Evolutionary conservation across 1,284 basidiomycete species (phyloP).

Genomic region (Ustilago vetiveriae): DNA sequence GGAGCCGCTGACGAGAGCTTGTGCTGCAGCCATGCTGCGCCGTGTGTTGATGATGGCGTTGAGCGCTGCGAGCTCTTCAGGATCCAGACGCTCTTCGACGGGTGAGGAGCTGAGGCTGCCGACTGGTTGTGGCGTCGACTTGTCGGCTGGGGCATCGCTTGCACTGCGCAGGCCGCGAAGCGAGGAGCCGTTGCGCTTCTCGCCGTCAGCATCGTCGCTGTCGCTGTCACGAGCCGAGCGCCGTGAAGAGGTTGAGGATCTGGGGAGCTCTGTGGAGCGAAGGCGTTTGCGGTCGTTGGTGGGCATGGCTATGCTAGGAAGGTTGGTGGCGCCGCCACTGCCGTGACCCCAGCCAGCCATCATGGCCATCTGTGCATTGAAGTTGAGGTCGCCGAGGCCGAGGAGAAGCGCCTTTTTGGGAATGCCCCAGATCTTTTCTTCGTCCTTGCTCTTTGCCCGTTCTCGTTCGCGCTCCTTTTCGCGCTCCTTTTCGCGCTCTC

Average conservation of each 20-base stretch:
- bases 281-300: constrained; percentile 28
- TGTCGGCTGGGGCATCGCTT: not conserved
- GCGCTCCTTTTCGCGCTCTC: constrained; percentile 44
- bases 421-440: constrained; percentile 61
- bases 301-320: constrained; percentile 17
- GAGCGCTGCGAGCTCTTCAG: constrained; percentile 63
- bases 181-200: not conserved
- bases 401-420: constrained; percentile 60
- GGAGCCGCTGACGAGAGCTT: constrained; percentile 59
- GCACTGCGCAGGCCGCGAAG: constrained; percentile 4
- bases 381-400: constrained; percentile 58
- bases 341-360: constrained; percentile 61
- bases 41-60: constrained; percentile 67
- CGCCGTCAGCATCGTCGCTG: constrained; percentile 11
- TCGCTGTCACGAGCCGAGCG: constrained; percentile 15
- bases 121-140: constrained; percentile 1
- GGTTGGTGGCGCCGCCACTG: constrained; percentile 43
- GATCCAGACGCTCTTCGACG: constrained; percentile 54
- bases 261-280: constrained; percentile 14
- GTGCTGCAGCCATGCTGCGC: constrained; percentile 62
- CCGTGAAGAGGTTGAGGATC: constrained; percentile 12
- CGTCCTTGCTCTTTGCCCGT: constrained; percentile 38
- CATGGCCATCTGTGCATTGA: constrained; percentile 62
- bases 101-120: constrained; percentile 16
- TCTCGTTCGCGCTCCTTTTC: constrained; percentile 44